phyloP scores from a whole-genome alignment of 768 basidiomycete species.

The Astraeus odoratus region DNA sequence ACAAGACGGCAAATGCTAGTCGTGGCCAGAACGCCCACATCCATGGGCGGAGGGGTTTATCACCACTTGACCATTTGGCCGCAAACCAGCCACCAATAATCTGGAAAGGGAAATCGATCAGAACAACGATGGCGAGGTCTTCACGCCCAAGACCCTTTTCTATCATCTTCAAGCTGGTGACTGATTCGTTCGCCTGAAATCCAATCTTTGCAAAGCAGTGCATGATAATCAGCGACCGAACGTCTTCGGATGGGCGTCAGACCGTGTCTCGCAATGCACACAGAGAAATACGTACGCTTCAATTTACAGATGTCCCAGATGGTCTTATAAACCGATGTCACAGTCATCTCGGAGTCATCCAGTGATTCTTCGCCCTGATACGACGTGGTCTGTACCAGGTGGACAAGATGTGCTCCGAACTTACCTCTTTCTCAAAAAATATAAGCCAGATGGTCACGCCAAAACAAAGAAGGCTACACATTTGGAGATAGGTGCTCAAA shows the following conservation, averaged over 20 bases:
- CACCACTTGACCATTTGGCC: conserved; percentile 83
- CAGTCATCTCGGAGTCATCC: conserved; percentile 81
- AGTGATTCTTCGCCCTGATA: conserved; percentile 66
- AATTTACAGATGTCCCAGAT: conserved; percentile 94
- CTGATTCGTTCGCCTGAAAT: conserved; percentile 90
- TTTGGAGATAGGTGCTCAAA: conserved; percentile 73
- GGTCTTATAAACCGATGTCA: conserved; percentile 83
- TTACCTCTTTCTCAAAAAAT: conserved; percentile 86
- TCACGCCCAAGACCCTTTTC: conserved; percentile 96
- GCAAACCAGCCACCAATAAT: conserved; percentile 92
- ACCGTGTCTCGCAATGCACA: neutral
- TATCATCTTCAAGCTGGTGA: conserved; percentile 86
- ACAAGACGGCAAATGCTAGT: conserved; percentile 61
- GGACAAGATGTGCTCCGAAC: conserved; percentile 13
- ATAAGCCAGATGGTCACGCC: conserved; percentile 83
- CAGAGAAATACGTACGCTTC: conserved; percentile 50
- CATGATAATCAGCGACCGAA: conserved; percentile 79
- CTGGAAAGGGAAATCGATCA: conserved; percentile 98
- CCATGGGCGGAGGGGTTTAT: conserved; percentile 80
- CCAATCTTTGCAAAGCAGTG: conserved; percentile 93
- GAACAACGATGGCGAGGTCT: conserved; percentile 90
- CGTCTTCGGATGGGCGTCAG: conserved; percentile 45
- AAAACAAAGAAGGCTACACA: conserved; percentile 80
- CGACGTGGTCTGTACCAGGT: neutral
- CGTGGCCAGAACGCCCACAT: conserved; percentile 87